Evolutionary conservation across 2,329 filamentous ascomycete species (phyloP).

Genomic region (Talaromyces sp.): DNA sequence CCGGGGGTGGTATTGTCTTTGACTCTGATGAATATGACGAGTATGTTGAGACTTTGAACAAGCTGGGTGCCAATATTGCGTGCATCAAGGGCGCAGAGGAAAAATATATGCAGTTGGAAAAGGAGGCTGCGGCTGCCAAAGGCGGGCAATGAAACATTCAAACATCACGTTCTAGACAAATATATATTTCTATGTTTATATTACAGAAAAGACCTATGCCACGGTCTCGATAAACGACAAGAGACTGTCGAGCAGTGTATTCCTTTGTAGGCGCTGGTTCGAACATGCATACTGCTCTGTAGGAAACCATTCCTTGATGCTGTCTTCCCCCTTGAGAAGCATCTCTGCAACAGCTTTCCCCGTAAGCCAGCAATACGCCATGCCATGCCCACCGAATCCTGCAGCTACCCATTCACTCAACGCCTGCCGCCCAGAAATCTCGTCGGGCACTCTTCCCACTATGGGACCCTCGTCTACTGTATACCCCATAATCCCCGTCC

Average conservation of each 20-base stretch:
- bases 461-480: constrained; percentile 46
- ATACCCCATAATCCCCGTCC: constrained; percentile 45
- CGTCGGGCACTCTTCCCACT: constrained; percentile 45
- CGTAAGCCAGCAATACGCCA: constrained; percentile 49
- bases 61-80: constrained; percentile 82
- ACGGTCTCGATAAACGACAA: constrained; percentile 4
- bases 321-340: constrained; percentile 21
- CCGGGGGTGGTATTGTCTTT: constrained; percentile 82
- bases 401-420: constrained; percentile 49
- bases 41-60: constrained; percentile 96
- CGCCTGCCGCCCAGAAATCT: constrained; percentile 28
- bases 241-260: constrained; percentile 7
- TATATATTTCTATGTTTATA: neutral
- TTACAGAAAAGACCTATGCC: neutral
- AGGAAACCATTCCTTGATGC: constrained; percentile 21
- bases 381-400: constrained; percentile 62
- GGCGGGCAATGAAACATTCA: neutral
- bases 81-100: constrained; percentile 82
- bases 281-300: constrained; percentile 10
- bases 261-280: constrained; percentile 4
- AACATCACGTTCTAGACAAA: neutral
- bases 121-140: constrained; percentile 14
- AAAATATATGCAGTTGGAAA: constrained; percentile 48
- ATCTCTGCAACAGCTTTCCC: constrained; percentile 23
- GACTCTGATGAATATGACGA: constrained; percentile 89